Conservation (phyloP, 2,329 filamentous ascomycete genomes). For the Gnomoniopsis sp. region DNA sequence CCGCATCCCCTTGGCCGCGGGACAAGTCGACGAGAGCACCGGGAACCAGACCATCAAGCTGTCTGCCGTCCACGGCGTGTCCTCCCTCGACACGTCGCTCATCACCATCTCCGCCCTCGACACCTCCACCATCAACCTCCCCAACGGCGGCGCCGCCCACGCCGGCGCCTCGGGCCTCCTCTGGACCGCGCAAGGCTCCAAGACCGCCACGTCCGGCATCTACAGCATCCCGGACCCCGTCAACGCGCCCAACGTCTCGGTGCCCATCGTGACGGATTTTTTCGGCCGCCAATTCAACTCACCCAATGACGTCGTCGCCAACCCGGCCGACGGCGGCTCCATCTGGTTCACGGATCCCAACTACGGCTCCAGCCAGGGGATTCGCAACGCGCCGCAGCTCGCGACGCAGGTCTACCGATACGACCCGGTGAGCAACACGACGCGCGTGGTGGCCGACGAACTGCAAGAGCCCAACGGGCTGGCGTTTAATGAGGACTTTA, state of each 20-base stretch:
- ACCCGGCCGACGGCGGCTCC: conserved; percentile 30
- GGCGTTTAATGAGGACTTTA: conserved; percentile 40
- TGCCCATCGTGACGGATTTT: conserved; percentile 35
- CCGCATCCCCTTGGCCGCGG: conserved; percentile 13
- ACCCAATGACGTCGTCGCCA: conserved; percentile 44
- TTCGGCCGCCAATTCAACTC: conserved; percentile 45
- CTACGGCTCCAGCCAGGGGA: conserved; percentile 45
- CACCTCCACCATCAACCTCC: conserved; percentile 5
- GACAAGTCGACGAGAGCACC: conserved; percentile 12
- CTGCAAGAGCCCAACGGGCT: conserved; percentile 44
- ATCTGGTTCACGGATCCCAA: conserved; percentile 49
- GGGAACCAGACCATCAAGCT: conserved; percentile 15
- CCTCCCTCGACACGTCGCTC: neutral
- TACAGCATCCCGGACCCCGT: conserved; percentile 16
- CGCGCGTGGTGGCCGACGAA: conserved; percentile 43
- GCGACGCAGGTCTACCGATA: conserved; percentile 47
- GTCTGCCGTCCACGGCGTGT: conserved; percentile 10
- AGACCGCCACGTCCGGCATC: conserved; percentile 10
- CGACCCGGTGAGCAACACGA: conserved; percentile 33
- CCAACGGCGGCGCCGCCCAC: conserved; percentile 11
- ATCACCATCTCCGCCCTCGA: conserved; percentile 7
- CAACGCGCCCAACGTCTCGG: conserved; percentile 20
- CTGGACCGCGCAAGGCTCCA: conserved; percentile 17
- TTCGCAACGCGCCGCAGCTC: conserved; percentile 38
- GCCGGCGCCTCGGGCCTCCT: neutral